Evolutionary conservation across 371 early-diverging fungal genomes (phyloP), one percentile per base, ranked within the genome.

Genomic region (Apophysomyces trapeziformis): DNA sequence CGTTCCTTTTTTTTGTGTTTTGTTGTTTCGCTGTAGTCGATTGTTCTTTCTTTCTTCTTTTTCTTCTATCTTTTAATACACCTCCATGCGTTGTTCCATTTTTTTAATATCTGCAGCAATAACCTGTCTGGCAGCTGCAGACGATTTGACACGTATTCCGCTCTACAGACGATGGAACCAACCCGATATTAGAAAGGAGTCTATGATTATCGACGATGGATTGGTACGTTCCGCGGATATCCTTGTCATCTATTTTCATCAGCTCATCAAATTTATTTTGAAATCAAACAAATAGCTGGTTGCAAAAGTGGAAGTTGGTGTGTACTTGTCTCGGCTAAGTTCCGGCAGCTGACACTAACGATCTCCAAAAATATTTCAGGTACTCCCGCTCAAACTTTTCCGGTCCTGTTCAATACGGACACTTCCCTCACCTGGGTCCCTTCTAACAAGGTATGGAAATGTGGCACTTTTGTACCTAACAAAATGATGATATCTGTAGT

Each of bases 371-470:
- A 43, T 26, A 7, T 37, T 60, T 66, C 70, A 73, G 82, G 82
- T 57, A 70, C 77, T 39, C 82, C 79, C 35, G 61, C 75, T 39
- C 77, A 82, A 67, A 65, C 70, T 18, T 82, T 79, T 50, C 61
- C 70, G 26, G 79, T 82, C 16, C 66, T 79, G 36, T 79, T 75
- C 60, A 76, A 82, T 60, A 79, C 79, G 41, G 69, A 74, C 35
- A 73, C 74, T 16, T 71, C 76, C 32, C 61, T 82, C 26, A 74
- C 79, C 50, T 82, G 82, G 82, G 74, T 82, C 11, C 82, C 82
- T 39, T 70, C 79, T 5, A 66, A 71, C 46, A 71, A 77, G 68
- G 80, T 71, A 74, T 26, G 44, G 32, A 39, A n/a, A 62, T 26
- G 26, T 56, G 54, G 54, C 54, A 50, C 41, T 21, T 38, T 39